These are phyloP conservation scores for Saccharomycopsis selenospora DNA, from an alignment of 805 yeast species.

Conservation along the genomic window DNA sequence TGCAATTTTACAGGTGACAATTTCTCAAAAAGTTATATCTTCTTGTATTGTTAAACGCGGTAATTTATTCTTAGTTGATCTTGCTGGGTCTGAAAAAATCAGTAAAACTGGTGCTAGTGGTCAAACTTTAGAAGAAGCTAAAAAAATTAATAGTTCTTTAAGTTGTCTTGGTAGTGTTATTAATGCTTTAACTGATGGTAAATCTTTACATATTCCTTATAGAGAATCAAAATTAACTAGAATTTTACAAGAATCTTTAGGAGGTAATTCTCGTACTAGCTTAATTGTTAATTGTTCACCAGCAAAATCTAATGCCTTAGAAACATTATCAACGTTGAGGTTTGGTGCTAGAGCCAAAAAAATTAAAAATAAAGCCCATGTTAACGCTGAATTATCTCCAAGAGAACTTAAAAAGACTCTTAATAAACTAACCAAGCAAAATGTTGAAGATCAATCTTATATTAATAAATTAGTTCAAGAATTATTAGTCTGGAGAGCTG, in stretches of 20 bases:
- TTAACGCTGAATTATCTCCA: conserved; percentile 51
- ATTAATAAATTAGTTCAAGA: conserved; percentile 31
- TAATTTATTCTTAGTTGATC: conserved; percentile 28
- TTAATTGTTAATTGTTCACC: conserved; percentile 71
- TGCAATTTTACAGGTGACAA: conserved; percentile 62
- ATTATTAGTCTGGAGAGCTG: conserved; percentile 16
- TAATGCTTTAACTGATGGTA: conserved; percentile 65
- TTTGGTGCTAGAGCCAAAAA: conserved; percentile 69
- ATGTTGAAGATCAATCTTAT: conserved; percentile 25
- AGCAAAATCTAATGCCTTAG: conserved; percentile 44
- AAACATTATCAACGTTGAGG: conserved; percentile 64
- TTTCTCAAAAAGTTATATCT: conserved; percentile 50
- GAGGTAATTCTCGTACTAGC: conserved; percentile 76
- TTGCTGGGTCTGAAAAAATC: conserved; percentile 56
- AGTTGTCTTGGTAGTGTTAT: conserved; percentile 77
- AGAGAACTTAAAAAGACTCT: conserved; percentile 33
- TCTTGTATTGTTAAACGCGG: conserved; percentile 57
- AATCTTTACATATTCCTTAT: conserved; percentile 60
- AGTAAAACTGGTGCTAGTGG: conserved; percentile 74
- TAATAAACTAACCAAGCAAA: conserved; percentile 11
- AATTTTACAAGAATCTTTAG: conserved; percentile 69
- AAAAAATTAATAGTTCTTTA: conserved; percentile 72
- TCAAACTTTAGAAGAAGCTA: conserved; percentile 71
- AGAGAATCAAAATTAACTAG: conserved; percentile 75
- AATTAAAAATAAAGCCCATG: conserved; percentile 56